Evolutionary conservation across 345 rosid species (phyloP).

Genomic region (Stellera chamaejasme): DNA sequence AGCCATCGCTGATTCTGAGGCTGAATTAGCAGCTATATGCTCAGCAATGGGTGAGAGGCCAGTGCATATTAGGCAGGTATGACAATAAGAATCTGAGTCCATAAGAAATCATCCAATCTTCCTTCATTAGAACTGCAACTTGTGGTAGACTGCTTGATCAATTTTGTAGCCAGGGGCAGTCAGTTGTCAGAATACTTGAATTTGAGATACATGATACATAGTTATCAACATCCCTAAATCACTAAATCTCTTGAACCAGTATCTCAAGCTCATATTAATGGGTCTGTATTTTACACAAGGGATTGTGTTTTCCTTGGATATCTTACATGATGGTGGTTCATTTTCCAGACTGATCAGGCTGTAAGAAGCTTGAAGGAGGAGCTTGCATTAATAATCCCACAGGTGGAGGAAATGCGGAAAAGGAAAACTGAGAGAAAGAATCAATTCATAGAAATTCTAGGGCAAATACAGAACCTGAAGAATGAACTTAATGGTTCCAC

Average conservation of each 20-base stretch:
- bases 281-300: too few species aligned
- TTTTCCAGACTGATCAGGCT: conserved; percentile 62
- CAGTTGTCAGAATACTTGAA: too few species aligned
- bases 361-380: conserved; percentile 81
- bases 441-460: conserved; percentile 60
- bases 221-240: too few species aligned
- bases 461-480: conserved; percentile 41
- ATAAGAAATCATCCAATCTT: too few species aligned
- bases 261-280: too few species aligned
- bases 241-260: too few species aligned
- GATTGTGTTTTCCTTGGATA: too few species aligned
- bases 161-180: too few species aligned
- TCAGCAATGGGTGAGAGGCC: conserved; percentile 94
- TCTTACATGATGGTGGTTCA: background rate
- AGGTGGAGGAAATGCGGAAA: conserved; percentile 83
- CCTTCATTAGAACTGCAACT: too few species aligned
- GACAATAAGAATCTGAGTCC: background rate
- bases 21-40: conserved; percentile 81
- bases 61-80: conserved; percentile 85
- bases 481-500: conserved; percentile 51
- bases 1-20: conserved; percentile 85
- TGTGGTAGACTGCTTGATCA: too few species aligned
- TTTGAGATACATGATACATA: too few species aligned
- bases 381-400: conserved; percentile 63
- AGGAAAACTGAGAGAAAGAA: conserved; percentile 70